Percentiles rank a stretch among this genome's conserved stretches.
Evolutionary conservation across 139 green algal species (phyloP).

Genomic region (Chara braunii): DNA sequence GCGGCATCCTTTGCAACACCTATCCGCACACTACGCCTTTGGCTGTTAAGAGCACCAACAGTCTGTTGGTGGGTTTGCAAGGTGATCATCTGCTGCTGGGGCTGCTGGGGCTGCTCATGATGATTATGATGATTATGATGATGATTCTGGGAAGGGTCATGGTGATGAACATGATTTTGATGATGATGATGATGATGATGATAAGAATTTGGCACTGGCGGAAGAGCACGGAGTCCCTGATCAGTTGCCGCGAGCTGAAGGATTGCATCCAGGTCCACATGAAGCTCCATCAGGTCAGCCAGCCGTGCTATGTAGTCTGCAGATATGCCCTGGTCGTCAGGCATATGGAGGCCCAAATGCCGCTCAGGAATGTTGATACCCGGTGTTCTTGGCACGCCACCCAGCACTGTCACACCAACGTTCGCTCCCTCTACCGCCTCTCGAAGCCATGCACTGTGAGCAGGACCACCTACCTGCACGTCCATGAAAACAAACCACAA

Average conservation of each 20-base stretch:
- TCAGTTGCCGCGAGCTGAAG: conserved; percentile 48
- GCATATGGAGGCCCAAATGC: conserved; percentile 54
- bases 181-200: no score
- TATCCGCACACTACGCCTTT: conserved; percentile 61
- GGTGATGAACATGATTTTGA: no score
- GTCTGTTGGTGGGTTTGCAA: no score
- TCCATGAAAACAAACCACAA: no score
- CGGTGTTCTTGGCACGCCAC: conserved; percentile 55
- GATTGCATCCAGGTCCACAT: conserved; percentile 57
- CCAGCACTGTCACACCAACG: conserved; percentile 53
- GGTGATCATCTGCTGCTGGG: no score
- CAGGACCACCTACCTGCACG: conserved; percentile 43
- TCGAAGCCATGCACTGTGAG: conserved; percentile 54
- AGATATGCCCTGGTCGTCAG: conserved; percentile 22
- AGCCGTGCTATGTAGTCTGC: conserved; percentile 29
- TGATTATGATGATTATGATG: no score
- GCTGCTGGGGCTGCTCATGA: no score
- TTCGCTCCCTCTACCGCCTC: conserved; percentile 49
- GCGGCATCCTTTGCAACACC: conserved; percentile 65
- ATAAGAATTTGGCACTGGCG: no score
- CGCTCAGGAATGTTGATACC: conserved; percentile 45
- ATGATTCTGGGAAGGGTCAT: no score
- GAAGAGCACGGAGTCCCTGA: no score
- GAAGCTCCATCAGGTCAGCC: conserved; percentile 42
- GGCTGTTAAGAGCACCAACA: no score